Evolutionary conservation across 441 rosid genomes (phyloP), one percentile per base, ranked within the genome.

Genomic region (Arabidopsis lyrata): DNA sequence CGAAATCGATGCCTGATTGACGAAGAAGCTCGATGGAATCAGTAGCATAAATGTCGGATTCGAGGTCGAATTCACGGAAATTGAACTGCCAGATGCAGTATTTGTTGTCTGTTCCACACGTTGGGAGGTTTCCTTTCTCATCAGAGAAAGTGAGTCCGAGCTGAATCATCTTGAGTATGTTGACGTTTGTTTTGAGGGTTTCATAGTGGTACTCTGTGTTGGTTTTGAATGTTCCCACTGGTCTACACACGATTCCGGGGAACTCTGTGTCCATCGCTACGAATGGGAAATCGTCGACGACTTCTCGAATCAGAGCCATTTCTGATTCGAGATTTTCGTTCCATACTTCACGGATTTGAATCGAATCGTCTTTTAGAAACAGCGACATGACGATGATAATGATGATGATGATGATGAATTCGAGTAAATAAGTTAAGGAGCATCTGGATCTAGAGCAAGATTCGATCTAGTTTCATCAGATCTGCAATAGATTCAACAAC

Each of bases 241-340:
- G 66, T 61, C 36, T 61, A 41, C 85, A 70, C 18, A 83, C 91
- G 16, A 82, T 81, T 42, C 97, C 95, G 0, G 97, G 97, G 72
- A 87, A 91, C 77, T 91, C 95, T 2, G 95, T 91, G 78, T 91
- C 95, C 95, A 89, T 89, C 0, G 93, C 91, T 0, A 89, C 78
- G 83, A 73, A 89, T 8, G 88, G 87, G 62, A 77, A 86, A 45
- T 80, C 71, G 61, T 88, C 88, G 1, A 89, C 81, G 11, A 79
- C 72, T 13, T 80, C 84, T 16, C 81, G 81, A 57, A 90, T 87
- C 63, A 81, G 72, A 31, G 41, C 48, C 29, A 90, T 81, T 66
- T 90, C 96, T 18, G 70, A 72, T 18, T 77, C 86, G 2, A 92
- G 84, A 81, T 88, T 90, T 41, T 86, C 83, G 73, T 71, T 69